Conservation (phyloP, 352 stramenopile species). For the Pythium apleroticum region DNA sequence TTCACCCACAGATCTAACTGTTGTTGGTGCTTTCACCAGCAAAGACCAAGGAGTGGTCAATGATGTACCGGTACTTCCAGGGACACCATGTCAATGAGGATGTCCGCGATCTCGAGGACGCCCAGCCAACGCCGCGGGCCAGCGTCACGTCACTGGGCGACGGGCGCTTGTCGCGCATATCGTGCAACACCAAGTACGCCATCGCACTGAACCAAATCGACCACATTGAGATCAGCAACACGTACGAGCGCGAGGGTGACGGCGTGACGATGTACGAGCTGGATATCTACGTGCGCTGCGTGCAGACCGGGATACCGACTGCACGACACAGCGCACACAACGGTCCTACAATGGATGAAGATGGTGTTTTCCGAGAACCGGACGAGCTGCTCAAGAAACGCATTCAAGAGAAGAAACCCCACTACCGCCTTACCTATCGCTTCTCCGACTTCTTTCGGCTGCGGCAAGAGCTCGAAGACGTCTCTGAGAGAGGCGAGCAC, state of each 20-base stretch:
- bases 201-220: constrained; percentile 63
- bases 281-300: constrained; percentile 40
- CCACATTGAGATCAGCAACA: constrained; percentile 41
- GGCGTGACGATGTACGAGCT: constrained; percentile 54
- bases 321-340: background rate
- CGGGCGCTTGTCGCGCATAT: constrained; percentile 45
- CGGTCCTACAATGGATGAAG: background rate
- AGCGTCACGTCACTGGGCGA: constrained; percentile 8
- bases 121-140: constrained; percentile 9
- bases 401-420: constrained; percentile 24
- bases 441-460: constrained; percentile 57
- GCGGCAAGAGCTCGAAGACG: constrained; percentile 36
- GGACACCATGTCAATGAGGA: background rate
- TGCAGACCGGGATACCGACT: constrained; percentile 50
- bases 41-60: background rate
- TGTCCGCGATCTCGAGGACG: background rate
- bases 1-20: background rate
- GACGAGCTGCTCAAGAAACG: constrained; percentile 27
- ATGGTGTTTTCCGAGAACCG: constrained; percentile 13
- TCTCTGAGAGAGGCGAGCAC: constrained; percentile 27
- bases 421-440: constrained; percentile 46
- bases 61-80: background rate
- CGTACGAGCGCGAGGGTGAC: constrained; percentile 39
- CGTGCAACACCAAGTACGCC: constrained; percentile 44
- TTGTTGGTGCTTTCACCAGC: background rate